Base-by-base conservation (phyloP, 805 yeast genomes). In the Starmerella floricola region DNA sequence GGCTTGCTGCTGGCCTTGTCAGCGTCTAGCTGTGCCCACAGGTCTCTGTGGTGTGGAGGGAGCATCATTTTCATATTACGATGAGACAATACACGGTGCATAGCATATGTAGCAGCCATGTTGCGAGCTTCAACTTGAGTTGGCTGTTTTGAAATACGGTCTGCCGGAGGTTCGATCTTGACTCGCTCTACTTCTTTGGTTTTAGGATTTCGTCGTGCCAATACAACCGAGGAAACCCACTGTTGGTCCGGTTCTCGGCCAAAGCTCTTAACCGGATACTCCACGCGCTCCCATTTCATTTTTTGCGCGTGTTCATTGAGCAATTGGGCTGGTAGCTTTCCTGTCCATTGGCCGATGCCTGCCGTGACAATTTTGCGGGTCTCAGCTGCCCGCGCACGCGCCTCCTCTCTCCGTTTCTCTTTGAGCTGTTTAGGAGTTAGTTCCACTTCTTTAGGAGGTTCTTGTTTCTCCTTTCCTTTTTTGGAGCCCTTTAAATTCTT, bases 101-200 rank as follows among this genome's bases (percentile, higher is more conserved):
- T 60, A 0, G 88, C 91, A 50, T 79, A 83, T 0, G 96, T 86
- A 0, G 98, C 96, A 0, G 88, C 86, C 54, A 72, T 71, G 58
- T 87, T 94, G 36, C 95, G 71, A 1, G 97, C 95, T 53, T 87
- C 96, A 26, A 84, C 66, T 1, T 94, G 73, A 0, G 96, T 84
- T 35, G 76, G 82, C 51, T 81, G 85, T 0, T 87, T 78, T 3
- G 63, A 61, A 6, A 78, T 67, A 3, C 71, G 54, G 8, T 72
- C 74, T 5, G 62, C 54, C 1, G 74, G 76, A 38, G 72, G 73
- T 35, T 53, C 67, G 64, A 76, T 72, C 40, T 68, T 65, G 2
- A 85, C 68, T 1, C 62, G 61, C 30, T 87, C 71, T 4, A 68
- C 54, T 51, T 82, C 86, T 35, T 74, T 74, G 0, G 95, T 76